phyloP scores from a whole-genome alignment of 129 eudicot genomes.

The Sambucus nigra region DNA sequence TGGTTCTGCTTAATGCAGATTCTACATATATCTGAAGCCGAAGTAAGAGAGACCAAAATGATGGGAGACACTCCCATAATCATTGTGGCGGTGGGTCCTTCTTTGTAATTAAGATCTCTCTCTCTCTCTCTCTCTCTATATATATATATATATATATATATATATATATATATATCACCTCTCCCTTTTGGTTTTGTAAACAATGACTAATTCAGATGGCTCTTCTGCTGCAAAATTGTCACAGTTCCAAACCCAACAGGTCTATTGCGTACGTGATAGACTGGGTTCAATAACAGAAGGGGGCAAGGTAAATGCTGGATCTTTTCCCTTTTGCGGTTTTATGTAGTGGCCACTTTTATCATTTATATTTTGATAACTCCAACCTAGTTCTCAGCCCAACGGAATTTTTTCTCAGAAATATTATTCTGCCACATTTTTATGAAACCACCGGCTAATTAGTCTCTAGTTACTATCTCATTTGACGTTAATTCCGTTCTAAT shows the following conservation, averaged over 20 bases:
- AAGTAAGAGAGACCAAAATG: conserved; percentile 94
- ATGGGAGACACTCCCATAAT: conserved; percentile 86
- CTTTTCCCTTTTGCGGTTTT: not conserved
- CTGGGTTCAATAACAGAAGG: conserved; percentile 77
- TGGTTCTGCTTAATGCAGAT: conserved; percentile 46
- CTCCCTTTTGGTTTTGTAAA: not conserved
- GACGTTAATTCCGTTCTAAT: too few species aligned
- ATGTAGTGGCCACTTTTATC: not conserved
- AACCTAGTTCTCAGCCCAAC: not conserved
- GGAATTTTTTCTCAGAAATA: too few species aligned
- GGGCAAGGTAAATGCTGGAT: conserved; percentile 47
- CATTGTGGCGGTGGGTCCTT: conserved; percentile 51
- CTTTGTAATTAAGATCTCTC: not conserved
- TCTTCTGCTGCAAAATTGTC: conserved; percentile 6
- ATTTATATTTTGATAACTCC: not conserved
- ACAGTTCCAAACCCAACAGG: conserved; percentile 96
- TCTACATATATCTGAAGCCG: conserved; percentile 79
- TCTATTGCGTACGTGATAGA: conserved; percentile 76
- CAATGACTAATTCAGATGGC: not conserved
- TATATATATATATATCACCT: too few species aligned
- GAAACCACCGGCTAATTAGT: too few species aligned
- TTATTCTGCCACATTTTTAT: too few species aligned
- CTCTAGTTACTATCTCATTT: too few species aligned
- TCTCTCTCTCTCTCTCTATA: not conserved
- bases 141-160: too few species aligned